phyloP scores from a whole-genome alignment of 176 grass and related monocot genomes.

The Lolium multiflorum region DNA sequence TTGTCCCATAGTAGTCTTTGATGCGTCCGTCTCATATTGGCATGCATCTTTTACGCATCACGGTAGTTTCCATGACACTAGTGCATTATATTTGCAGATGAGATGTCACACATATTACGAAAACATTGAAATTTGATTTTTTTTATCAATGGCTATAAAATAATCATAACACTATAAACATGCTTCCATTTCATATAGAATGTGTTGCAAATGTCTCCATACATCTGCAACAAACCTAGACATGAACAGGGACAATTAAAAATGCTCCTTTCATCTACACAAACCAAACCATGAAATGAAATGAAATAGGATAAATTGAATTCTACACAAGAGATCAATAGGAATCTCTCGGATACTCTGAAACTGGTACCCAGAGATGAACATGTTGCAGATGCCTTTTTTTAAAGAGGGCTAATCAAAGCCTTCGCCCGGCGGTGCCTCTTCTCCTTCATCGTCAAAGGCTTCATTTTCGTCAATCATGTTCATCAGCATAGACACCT shows the following conservation, averaged over 20 bases:
- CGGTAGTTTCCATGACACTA: neutral
- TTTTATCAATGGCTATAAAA: neutral
- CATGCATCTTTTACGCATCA: neutral
- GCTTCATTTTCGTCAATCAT: conserved; percentile 72
- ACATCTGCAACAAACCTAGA: conserved; percentile 44
- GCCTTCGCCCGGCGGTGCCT: conserved; percentile 42
- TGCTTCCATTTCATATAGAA: conserved; percentile 46
- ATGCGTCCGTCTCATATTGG: neutral
- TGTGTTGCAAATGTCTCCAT: conserved; percentile 36
- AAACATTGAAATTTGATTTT: neutral
- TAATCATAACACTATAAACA: conserved; percentile 10
- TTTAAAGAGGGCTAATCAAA: conserved; percentile 34
- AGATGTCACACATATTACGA: neutral
- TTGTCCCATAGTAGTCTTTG: neutral
- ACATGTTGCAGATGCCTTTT: neutral
- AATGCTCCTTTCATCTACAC: conserved; percentile 39
- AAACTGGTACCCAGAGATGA: conserved; percentile 38
- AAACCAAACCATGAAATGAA: conserved; percentile 44
- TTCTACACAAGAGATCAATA: conserved; percentile 42
- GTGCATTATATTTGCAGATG: neutral
- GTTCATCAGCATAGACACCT: conserved; percentile 83
- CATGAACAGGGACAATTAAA: conserved; percentile 36
- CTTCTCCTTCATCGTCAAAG: conserved; percentile 64
- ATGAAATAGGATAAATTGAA: conserved; percentile 46
- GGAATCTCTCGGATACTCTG: conserved; percentile 37